Percentiles rank a stretch among this genome's conserved stretches.
phyloP scores from a whole-genome alignment of 1,284 basidiomycete genomes.

The Tylopilus orsonianus region DNA sequence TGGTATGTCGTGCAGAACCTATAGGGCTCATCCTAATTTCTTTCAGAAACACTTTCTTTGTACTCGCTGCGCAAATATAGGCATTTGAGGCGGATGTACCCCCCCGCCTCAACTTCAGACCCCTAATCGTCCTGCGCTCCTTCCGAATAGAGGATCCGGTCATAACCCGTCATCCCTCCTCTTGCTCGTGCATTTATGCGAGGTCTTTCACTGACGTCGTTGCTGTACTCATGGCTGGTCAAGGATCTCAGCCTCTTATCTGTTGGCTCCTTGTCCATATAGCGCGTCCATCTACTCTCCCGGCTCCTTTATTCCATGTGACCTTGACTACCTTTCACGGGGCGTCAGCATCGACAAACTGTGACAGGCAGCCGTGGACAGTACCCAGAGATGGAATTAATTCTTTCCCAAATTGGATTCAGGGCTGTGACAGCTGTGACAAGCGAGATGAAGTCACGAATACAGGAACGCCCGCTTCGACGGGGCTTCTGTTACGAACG shows the following conservation, averaged over 20 bases:
- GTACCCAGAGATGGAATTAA: too few relatives aligned
- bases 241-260: too few relatives aligned
- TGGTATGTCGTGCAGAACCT: constrained; percentile 48
- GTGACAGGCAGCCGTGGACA: background rate
- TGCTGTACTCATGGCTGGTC: background rate
- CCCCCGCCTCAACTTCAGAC: constrained; percentile 25
- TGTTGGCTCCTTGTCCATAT: background rate
- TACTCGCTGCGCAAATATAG: constrained; percentile 87
- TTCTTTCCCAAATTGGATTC: too few relatives aligned
- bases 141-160: background rate
- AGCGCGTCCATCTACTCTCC: background rate
- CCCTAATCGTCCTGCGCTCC: constrained; percentile 3
- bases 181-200: too few relatives aligned
- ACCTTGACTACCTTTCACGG: background rate
- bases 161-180: too few relatives aligned
- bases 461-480: too few relatives aligned
- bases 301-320: background rate
- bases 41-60: constrained; percentile 78
- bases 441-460: too few relatives aligned
- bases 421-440: too few relatives aligned
- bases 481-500: too few relatives aligned
- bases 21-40: constrained; percentile 2
- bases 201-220: background rate
- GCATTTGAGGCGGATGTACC: constrained; percentile 76
- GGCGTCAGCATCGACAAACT: background rate